A percentile compares a stretch with the other conserved stretches of the same genome.
Evolutionary conservation across 495 filamentous ascomycete genomes (phyloP).

Genomic region (Neurospora sp.): DNA sequence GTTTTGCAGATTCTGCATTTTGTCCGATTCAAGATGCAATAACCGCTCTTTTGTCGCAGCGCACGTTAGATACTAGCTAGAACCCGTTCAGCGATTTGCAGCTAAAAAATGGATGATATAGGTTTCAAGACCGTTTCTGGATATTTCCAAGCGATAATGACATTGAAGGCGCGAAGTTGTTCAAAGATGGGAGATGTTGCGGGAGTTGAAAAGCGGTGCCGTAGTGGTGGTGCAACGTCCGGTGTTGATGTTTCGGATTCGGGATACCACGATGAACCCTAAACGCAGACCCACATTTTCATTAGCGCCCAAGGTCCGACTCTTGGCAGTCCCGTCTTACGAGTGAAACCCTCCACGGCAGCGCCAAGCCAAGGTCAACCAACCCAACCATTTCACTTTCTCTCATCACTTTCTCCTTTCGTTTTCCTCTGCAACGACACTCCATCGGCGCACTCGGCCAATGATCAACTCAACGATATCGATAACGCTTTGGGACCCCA

Average conservation of each 20-base stretch:
- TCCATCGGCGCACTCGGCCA: neutral
- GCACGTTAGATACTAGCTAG: neutral
- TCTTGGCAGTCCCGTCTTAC: neutral
- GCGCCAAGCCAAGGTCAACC: neutral
- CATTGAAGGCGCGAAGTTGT: neutral
- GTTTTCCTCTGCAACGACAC: neutral
- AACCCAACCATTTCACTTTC: neutral
- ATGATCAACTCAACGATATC: neutral
- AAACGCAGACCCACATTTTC: neutral
- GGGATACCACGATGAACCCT: neutral
- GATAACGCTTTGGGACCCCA: neutral
- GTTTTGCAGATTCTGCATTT: neutral
- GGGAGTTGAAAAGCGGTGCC: neutral
- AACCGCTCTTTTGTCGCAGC: neutral
- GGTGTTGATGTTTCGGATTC: neutral
- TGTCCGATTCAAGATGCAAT: neutral
- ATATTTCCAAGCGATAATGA: neutral
- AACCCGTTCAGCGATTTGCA: neutral
- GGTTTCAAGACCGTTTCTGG: neutral
- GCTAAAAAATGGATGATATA: neutral
- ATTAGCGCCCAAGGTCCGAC: neutral
- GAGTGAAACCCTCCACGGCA: neutral
- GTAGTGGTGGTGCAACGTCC: neutral
- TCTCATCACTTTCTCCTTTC: neutral
- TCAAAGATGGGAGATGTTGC: neutral